Percentiles rank a stretch among this genome's conserved stretches.
These are phyloP conservation scores for Laguncularia racemosa DNA, from an alignment of 345 rosid species.

Conservation along the genomic window DNA sequence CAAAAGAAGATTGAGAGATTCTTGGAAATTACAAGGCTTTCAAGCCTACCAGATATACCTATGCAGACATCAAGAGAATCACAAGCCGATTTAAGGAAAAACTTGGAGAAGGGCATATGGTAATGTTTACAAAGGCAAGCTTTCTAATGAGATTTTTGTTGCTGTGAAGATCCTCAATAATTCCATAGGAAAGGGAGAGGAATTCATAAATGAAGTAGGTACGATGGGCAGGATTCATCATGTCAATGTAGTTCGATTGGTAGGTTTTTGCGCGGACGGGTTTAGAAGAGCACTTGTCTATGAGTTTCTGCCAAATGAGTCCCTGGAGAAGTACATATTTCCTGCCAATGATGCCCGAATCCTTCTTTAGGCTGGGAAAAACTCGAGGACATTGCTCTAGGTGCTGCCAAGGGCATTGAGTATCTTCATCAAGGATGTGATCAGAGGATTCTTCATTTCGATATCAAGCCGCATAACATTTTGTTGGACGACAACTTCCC, in stretches of 20 bases:
- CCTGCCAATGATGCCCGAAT: neutral
- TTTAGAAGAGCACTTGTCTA: conserved; percentile 16
- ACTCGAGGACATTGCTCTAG: conserved; percentile 11
- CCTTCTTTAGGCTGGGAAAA: conserved; percentile 13
- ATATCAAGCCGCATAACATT: conserved; percentile 20
- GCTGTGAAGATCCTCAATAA: conserved; percentile 21
- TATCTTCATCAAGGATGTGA: conserved; percentile 27
- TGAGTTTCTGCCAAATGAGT: conserved; percentile 19
- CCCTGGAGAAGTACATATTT: conserved; percentile 20
- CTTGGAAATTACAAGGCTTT: conserved; percentile 16
- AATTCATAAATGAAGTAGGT: conserved; percentile 20
- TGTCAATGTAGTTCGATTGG: conserved; percentile 18
- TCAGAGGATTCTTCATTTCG: conserved; percentile 21
- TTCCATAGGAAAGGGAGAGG: conserved; percentile 9
- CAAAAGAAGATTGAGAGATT: conserved; percentile 14
- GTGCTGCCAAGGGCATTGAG: conserved; percentile 20
- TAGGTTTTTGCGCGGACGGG: conserved; percentile 18
- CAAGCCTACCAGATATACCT: conserved; percentile 14
- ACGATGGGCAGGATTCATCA: conserved; percentile 26
- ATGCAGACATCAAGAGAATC: conserved; percentile 12
- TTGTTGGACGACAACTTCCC: conserved; percentile 11
- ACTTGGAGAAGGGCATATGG: conserved; percentile 23
- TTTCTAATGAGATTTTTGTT: conserved; percentile 12
- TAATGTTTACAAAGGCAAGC: conserved; percentile 18
- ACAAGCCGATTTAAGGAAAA: conserved; percentile 11